A percentile compares a stretch with the other conserved stretches of the same genome.
Evolutionary conservation across 768 basidiomycete genomes (phyloP).

Genomic region (Obba rivulosa): DNA sequence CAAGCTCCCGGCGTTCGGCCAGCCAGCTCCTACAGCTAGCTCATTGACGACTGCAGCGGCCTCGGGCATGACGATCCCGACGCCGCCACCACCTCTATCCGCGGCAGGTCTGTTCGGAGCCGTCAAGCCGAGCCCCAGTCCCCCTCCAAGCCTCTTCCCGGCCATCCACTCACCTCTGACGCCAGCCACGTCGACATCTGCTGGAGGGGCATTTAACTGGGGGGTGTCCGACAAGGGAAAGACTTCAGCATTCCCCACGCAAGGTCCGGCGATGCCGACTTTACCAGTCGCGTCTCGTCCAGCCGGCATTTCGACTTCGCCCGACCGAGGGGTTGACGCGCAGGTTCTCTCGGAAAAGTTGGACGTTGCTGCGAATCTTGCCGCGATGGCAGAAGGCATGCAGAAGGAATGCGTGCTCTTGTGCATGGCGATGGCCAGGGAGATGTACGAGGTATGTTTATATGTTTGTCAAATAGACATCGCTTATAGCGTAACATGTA

Average conservation of each 20-base stretch:
- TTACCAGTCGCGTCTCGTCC: not conserved
- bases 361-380: constrained; percentile 8
- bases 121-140: not conserved
- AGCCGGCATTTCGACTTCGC: too few species aligned
- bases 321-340: too few species aligned
- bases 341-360: too few species aligned
- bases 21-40: not conserved
- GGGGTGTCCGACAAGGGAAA: not conserved
- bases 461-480: not conserved
- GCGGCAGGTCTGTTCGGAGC: not conserved
- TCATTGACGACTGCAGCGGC: not conserved
- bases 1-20: not conserved
- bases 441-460: constrained; percentile 56
- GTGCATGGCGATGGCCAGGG: constrained; percentile 38
- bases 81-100: constrained; percentile 4
- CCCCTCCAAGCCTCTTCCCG: constrained; percentile 9
- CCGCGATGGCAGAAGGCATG: constrained; percentile 54
- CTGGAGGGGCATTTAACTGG: constrained; percentile 4
- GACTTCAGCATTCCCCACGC: not conserved
- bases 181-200: not conserved
- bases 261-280: not conserved
- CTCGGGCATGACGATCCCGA: not conserved
- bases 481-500: constrained; percentile 1
- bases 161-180: constrained; percentile 6
- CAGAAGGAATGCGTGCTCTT: constrained; percentile 58